These are phyloP conservation scores for Pseudogymnoascus sp. DNA, from an alignment of 2,329 filamentous ascomycete species.

Conservation along the genomic window DNA sequence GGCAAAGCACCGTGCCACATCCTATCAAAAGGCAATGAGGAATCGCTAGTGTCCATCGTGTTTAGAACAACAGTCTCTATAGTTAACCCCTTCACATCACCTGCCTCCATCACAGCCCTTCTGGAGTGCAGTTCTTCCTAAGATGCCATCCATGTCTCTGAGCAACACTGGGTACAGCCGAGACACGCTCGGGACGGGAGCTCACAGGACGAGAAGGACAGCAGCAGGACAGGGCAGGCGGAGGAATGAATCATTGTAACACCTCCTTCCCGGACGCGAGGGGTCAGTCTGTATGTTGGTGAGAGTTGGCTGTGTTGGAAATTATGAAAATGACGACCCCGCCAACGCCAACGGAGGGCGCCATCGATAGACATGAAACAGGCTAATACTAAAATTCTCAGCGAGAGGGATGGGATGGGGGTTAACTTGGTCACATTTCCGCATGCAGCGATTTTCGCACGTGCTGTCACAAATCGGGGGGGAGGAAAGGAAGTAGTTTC, in stretches of 20 bases:
- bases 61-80: neutral
- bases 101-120: neutral
- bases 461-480: conserved; percentile 2
- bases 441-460: neutral
- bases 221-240: neutral
- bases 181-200: neutral
- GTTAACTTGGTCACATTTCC: neutral
- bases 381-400: conserved; percentile 1
- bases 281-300: neutral
- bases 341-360: neutral
- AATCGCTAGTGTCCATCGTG: neutral
- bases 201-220: neutral
- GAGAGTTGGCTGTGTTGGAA: neutral
- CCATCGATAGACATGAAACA: neutral
- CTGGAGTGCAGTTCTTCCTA: neutral
- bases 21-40: neutral
- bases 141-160: neutral
- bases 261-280: neutral
- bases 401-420: neutral
- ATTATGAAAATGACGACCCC: neutral
- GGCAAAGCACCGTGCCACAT: neutral
- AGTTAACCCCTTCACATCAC: neutral
- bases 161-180: neutral
- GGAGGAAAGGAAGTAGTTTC: no score
- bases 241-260: neutral